phyloP scores from a whole-genome alignment of 2,329 filamentous ascomycete species.

The Scytalidium lignicola region DNA sequence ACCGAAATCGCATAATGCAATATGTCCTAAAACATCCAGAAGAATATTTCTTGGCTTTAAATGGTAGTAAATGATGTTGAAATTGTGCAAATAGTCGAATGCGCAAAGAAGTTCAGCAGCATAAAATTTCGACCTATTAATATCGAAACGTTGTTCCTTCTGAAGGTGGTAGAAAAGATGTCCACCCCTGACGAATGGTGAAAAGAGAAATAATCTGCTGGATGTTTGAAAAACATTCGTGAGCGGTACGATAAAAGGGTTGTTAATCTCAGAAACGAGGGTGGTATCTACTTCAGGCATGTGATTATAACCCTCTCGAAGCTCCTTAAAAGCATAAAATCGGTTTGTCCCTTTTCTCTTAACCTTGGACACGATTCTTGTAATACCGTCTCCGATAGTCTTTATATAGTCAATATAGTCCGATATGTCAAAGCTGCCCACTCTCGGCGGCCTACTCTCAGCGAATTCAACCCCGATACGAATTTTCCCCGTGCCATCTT shows the following conservation, averaged over 20 bases:
- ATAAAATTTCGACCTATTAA: constrained; percentile 90
- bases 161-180: constrained; percentile 94
- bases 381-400: constrained; percentile 54
- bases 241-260: constrained; percentile 92
- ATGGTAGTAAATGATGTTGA: constrained; percentile 96
- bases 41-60: constrained; percentile 86
- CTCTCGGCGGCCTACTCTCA: constrained; percentile 80
- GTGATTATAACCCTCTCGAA: constrained; percentile 95
- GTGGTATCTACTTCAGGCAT: constrained; percentile 92
- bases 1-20: constrained; percentile 93
- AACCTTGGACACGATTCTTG: constrained; percentile 97
- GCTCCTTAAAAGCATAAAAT: constrained; percentile 94
- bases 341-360: constrained; percentile 91
- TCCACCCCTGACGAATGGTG: constrained; percentile 93
- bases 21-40: constrained; percentile 91
- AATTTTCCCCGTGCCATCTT: constrained; percentile 79
- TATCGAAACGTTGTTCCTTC: constrained; percentile 90
- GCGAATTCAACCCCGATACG: constrained; percentile 70
- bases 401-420: constrained; percentile 61
- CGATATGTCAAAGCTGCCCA: constrained; percentile 89
- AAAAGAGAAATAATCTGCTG: constrained; percentile 89
- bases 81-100: constrained; percentile 87
- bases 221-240: constrained; percentile 98
- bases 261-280: constrained; percentile 92
- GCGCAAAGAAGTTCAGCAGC: constrained; percentile 90